phyloP scores from a whole-genome alignment of 1,139 yeast species.

The Candida buenavistaensis region DNA sequence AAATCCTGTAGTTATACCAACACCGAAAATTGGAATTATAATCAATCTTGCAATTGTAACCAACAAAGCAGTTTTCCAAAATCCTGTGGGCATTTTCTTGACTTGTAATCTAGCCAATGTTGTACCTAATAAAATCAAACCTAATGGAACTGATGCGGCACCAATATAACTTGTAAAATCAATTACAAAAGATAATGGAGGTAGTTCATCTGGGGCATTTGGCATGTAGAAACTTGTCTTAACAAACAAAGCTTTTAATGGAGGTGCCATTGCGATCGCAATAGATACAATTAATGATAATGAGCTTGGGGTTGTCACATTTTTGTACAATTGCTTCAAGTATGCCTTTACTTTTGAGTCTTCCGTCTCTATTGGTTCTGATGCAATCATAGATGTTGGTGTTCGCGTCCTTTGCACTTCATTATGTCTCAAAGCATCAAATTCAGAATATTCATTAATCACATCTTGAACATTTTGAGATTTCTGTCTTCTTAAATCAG shows the following conservation, averaged over 20 bases:
- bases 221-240: conserved; percentile 32
- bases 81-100: conserved; percentile 59
- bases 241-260: conserved; percentile 80
- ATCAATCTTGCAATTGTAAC: conserved; percentile 37
- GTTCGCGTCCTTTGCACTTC: conserved; percentile 12
- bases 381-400: conserved; percentile 13
- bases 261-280: conserved; percentile 78
- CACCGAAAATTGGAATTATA: conserved; percentile 46
- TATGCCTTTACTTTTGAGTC: conserved; percentile 11
- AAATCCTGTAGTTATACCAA: conserved; percentile 45
- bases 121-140: conserved; percentile 78
- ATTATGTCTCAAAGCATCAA: conserved; percentile 31
- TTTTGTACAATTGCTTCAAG: conserved; percentile 34
- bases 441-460: conserved; percentile 60
- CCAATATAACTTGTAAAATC: conserved; percentile 81
- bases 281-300: conserved; percentile 62
- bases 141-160: conserved; percentile 86
- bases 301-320: conserved; percentile 72
- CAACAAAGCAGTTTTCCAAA: conserved; percentile 60
- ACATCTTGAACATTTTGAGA: conserved; percentile 58
- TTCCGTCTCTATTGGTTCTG: conserved; percentile 7
- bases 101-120: conserved; percentile 75
- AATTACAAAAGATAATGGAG: conserved; percentile 81
- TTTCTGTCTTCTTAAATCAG: conserved; percentile 42
- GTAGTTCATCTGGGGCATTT: conserved; percentile 79